Conservation (phyloP, 73 alveolate species). For the Paramecium tetraurelia region DNA sequence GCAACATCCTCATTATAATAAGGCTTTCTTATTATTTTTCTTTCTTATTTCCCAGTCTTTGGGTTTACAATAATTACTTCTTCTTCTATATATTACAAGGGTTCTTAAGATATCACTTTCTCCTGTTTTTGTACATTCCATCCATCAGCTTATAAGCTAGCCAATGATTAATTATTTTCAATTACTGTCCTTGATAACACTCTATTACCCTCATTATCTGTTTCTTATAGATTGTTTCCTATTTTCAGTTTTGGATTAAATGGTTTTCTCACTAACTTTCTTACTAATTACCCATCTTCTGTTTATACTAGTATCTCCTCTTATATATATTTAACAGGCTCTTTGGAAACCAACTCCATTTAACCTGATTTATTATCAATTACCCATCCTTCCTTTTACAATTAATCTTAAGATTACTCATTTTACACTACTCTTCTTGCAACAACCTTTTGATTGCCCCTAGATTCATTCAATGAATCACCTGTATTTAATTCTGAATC, state of each 20-base stretch:
- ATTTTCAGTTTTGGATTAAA: neutral
- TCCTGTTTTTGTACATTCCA: neutral
- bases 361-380: neutral
- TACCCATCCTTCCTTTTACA: neutral
- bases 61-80: neutral
- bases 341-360: neutral
- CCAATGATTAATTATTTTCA: constrained; percentile 8
- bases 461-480: neutral
- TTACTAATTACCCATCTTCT: neutral
- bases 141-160: neutral
- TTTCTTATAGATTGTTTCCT: neutral
- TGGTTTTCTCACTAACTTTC: neutral
- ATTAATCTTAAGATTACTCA: neutral
- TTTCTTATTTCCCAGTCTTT: neutral
- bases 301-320: neutral
- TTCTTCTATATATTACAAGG: neutral
- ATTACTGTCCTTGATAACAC: neutral
- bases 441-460: neutral
- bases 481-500: neutral
- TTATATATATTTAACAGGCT: neutral
- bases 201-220: neutral
- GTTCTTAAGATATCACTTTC: neutral
- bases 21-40: neutral
- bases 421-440: neutral
- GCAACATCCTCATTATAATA: neutral